Evolutionary conservation across 805 yeast species (phyloP).

Genomic region (Lachancea kluyveri): DNA sequence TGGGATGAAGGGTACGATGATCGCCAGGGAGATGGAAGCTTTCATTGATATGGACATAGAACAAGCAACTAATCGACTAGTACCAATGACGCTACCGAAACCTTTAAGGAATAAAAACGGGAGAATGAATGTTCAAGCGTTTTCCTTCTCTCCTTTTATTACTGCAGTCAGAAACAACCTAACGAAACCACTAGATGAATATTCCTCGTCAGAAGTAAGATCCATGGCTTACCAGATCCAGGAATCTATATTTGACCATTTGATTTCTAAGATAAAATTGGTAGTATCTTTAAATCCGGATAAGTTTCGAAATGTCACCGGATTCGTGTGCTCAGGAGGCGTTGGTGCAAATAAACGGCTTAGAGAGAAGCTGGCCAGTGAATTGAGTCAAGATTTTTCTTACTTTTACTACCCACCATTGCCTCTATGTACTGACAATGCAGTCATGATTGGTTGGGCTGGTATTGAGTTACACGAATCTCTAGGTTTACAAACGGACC

Average conservation of each 20-base stretch:
- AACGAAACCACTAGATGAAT: conserved; percentile 14
- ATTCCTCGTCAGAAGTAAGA: conserved; percentile 25
- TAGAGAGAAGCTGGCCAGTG: conserved; percentile 40
- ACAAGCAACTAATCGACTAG: conserved; percentile 4
- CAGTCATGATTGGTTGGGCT: conserved; percentile 96
- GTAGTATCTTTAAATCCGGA: conserved; percentile 39
- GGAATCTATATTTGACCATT: conserved; percentile 63
- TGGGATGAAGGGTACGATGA: conserved; percentile 75
- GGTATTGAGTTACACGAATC: conserved; percentile 80
- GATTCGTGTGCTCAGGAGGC: conserved; percentile 87
- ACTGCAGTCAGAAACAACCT: conserved; percentile 40
- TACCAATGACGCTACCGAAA: conserved; percentile 33
- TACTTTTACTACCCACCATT: conserved; percentile 62
- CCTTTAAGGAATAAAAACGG: conserved; percentile 49
- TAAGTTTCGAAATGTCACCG: conserved; percentile 35
- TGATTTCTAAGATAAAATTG: conserved; percentile 51
- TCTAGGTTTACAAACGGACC: conserved; percentile 35
- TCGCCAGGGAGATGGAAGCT: conserved; percentile 75
- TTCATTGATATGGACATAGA: conserved; percentile 31
- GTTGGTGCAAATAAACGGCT: conserved; percentile 73
- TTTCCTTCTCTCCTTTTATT: conserved; percentile 75
- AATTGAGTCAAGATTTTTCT: conserved; percentile 31
- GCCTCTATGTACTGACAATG: conserved; percentile 84
- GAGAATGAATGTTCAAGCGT: conserved; percentile 41
- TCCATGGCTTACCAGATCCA: conserved; percentile 57